phyloP scores from a whole-genome alignment of 1,139 yeast species.

The Casaregolazyma suthepensis region DNA sequence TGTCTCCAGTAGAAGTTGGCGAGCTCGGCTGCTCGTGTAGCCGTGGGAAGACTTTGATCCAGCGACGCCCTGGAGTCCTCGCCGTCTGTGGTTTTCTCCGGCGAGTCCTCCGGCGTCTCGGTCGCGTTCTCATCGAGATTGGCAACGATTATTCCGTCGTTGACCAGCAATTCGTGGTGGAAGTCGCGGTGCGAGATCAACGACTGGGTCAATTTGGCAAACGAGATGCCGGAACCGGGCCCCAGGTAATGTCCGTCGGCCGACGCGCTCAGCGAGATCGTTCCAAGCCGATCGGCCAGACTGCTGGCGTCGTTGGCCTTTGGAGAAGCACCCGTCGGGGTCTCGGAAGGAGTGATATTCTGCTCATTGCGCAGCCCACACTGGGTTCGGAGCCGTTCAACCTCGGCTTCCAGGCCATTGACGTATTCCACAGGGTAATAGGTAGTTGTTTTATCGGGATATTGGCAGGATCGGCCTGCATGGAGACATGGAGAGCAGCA shows the following conservation, averaged over 20 bases:
- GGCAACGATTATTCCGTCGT: slow-evolving; percentile 13
- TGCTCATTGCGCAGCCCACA: slow-evolving; percentile 1
- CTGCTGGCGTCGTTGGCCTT: slow-evolving; percentile 1
- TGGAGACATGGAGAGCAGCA: slow-evolving; percentile 16
- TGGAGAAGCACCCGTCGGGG: background rate
- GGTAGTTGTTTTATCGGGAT: slow-evolving; percentile 14
- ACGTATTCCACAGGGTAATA: slow-evolving; percentile 16
- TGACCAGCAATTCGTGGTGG: slow-evolving; percentile 13
- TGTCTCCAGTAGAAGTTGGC: slow-evolving; percentile 22
- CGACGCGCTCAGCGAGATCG: slow-evolving; percentile 17
- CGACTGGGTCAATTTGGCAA: slow-evolving; percentile 21
- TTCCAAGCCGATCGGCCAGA: slow-evolving; percentile 17
- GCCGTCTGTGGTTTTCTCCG: background rate
- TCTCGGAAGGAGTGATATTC: background rate
- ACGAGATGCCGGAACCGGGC: slow-evolving; percentile 23
- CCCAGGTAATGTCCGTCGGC: slow-evolving; percentile 24
- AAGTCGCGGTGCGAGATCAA: slow-evolving; percentile 17
- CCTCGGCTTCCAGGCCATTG: slow-evolving; percentile 12
- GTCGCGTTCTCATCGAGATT: background rate
- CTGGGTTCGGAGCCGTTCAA: slow-evolving; percentile 10
- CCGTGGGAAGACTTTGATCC: slow-evolving; percentile 13
- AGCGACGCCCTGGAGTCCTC: background rate
- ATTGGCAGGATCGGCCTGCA: slow-evolving; percentile 14
- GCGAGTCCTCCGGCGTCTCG: background rate
- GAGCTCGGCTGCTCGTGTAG: slow-evolving; percentile 16